Base-by-base conservation (phyloP, 2,329 filamentous ascomycete species). In the Clonostachys rhizophaga region DNA sequence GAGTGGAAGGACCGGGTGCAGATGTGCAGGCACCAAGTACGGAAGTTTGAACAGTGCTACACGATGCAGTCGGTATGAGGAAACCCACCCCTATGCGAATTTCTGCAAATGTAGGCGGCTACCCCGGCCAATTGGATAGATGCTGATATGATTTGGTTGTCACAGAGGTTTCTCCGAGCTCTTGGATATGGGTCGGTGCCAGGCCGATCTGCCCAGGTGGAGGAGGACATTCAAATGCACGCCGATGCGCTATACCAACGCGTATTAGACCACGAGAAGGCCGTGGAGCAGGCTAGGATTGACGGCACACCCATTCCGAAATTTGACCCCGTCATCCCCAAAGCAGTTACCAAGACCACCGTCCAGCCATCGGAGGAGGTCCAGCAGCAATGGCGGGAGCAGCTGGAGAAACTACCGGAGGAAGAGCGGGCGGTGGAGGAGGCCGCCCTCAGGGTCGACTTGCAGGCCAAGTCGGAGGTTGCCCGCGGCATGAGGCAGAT, bases 191-290 rank as follows among this genome's bases (percentile, higher is more conserved):
- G 95, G 34, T 80, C 82, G 8, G 81, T 81, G 24, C 72, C 81
- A 51, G 79, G 86, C 41, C 79, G 84, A 18, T 72, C 84, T 9
- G 70, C 76, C 1, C 77, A 84, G 33, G 78, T 88, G 45, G 88
- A 96, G 57, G 91, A 96, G 64, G 81, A 86, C 55, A 90, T 99
- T 51, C 94, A 97, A 68, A 89, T 97, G 85, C 91, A 96, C 65
- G 92, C 92, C 49, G 94, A 99, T 70, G 82, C 81, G 52, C 76
- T 99, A 39, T 99, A 91, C 67, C 87, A 92, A 59, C 83, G 87
- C 56, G 90, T 97, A 84, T 67, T 95, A 36, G 78, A 82, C 51
- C 90, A 95, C 62, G 92, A 99, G 67, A 75, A 74, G 17, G 79
- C 78, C 52, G 82, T 88, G n/a, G 81, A 87, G 53, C 77, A 83